A percentile compares a stretch with the other conserved stretches of the same genome.
phyloP scores from a whole-genome alignment of 768 basidiomycete genomes.

The Clitopilus hobsonii region DNA sequence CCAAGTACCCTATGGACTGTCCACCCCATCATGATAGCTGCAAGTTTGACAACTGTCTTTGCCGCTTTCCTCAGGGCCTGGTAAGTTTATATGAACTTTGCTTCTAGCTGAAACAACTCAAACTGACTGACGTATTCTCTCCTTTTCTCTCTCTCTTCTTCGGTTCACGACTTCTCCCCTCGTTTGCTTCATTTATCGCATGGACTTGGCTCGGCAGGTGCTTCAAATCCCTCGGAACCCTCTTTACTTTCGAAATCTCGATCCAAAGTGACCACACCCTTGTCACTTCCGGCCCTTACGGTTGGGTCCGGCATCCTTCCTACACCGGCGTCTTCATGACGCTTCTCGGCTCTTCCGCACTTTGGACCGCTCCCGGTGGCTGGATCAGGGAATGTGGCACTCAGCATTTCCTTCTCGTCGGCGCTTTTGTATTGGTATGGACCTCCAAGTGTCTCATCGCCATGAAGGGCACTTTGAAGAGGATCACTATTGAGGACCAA shows the following conservation, averaged over 20 bases:
- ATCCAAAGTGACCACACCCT: conserved; percentile 35
- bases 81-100: conserved; percentile 12
- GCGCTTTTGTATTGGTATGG: conserved; percentile 21
- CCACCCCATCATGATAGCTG: conserved; percentile 19
- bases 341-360: conserved; percentile 26
- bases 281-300: conserved; percentile 37
- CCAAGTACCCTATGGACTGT: conserved; percentile 9
- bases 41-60: conserved; percentile 17
- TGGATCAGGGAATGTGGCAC: conserved; percentile 26
- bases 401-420: neutral
- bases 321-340: conserved; percentile 37
- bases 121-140: too few species aligned
- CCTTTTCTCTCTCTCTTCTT: neutral
- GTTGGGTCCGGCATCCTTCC: conserved; percentile 40
- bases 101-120: neutral
- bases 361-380: conserved; percentile 25
- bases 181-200: neutral
- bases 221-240: conserved; percentile 30
- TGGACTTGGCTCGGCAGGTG: conserved; percentile 31
- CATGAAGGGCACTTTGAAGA: conserved; percentile 25
- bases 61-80: conserved; percentile 25
- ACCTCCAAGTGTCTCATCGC: conserved; percentile 27
- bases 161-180: neutral
- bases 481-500: conserved; percentile 21
- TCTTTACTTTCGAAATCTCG: conserved; percentile 42